Evolutionary conservation across 805 yeast species (phyloP).

Genomic region (Saturnispora mendoncae): DNA sequence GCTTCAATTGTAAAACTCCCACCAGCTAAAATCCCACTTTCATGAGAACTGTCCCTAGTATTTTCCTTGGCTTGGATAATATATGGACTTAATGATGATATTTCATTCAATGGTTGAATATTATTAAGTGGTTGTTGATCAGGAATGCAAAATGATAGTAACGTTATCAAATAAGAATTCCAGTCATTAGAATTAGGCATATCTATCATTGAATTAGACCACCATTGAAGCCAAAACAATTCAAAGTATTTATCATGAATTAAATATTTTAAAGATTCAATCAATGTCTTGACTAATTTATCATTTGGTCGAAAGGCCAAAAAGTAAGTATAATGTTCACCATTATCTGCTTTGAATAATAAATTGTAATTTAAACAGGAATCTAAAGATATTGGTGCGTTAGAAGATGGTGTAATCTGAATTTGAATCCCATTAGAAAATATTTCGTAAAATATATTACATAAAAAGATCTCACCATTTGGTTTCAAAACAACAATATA

Average conservation of each 20-base stretch:
- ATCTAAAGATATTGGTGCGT: slow-evolving; percentile 18
- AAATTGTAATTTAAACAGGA: slow-evolving; percentile 21
- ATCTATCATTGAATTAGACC: slow-evolving; percentile 38
- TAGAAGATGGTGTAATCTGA: slow-evolving; percentile 20
- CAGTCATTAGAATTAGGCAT: slow-evolving; percentile 43
- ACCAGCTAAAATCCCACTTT: not conserved
- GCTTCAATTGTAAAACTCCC: slow-evolving; percentile 26
- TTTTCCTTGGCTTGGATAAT: slow-evolving; percentile 16
- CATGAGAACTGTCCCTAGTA: slow-evolving; percentile 6
- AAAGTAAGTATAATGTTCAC: slow-evolving; percentile 24
- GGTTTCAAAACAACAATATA: slow-evolving; percentile 36
- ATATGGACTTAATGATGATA: slow-evolving; percentile 22
- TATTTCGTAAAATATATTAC: slow-evolving; percentile 51
- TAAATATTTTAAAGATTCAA: slow-evolving; percentile 43
- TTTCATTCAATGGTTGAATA: slow-evolving; percentile 15
- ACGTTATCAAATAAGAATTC: slow-evolving; percentile 46
- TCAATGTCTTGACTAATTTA: slow-evolving; percentile 35
- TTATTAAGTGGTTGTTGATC: slow-evolving; percentile 26
- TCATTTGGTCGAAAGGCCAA: slow-evolving; percentile 39
- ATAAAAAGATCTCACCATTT: slow-evolving; percentile 31
- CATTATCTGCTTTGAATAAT: slow-evolving; percentile 17
- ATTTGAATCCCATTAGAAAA: slow-evolving; percentile 30
- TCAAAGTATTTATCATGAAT: slow-evolving; percentile 52
- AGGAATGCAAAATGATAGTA: slow-evolving; percentile 44
- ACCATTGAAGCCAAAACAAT: slow-evolving; percentile 56